Percentiles rank a stretch among this genome's conserved stretches.
Evolutionary conservation across 768 basidiomycete species (phyloP).

Genomic region (Lanmaoa rubissima): DNA sequence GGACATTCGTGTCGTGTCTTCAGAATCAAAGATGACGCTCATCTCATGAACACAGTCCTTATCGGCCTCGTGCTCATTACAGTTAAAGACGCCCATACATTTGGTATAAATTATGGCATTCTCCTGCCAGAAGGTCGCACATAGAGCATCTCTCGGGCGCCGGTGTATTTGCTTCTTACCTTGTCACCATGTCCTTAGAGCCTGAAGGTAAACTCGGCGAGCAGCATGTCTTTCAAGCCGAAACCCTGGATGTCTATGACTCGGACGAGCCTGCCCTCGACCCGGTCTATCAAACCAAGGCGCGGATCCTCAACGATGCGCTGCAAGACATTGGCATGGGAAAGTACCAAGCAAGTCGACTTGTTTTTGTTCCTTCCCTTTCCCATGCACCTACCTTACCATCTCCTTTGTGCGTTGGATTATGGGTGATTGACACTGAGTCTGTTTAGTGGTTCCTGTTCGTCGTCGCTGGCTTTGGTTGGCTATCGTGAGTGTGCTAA

Average conservation of each 20-base stretch:
- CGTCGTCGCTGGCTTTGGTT: slow-evolving; percentile 69
- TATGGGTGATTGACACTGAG: not conserved
- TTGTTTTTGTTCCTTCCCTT: not conserved
- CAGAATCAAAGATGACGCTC: no score
- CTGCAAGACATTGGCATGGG: slow-evolving; percentile 71
- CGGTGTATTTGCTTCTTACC: no score
- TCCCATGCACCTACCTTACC: not conserved
- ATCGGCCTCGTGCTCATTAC: not conserved
- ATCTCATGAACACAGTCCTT: no score
- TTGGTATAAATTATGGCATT: not conserved
- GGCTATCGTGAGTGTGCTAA: slow-evolving; percentile 57
- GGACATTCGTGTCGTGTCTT: no score
- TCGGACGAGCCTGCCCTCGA: slow-evolving; percentile 37
- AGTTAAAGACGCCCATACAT: not conserved
- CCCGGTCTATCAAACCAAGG: slow-evolving; percentile 58
- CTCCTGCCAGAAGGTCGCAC: not conserved
- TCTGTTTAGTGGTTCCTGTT: slow-evolving; percentile 56
- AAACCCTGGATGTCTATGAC: slow-evolving; percentile 27
- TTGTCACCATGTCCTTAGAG: slow-evolving; percentile 19
- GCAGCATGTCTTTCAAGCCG: not conserved
- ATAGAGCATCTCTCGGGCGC: not conserved
- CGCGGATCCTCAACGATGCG: slow-evolving; percentile 54
- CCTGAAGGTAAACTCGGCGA: not conserved
- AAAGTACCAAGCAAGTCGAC: slow-evolving; percentile 53
- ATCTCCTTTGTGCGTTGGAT: not conserved